Evolutionary conservation across 768 basidiomycete genomes (phyloP).

Genomic region (Saitozyma podzolica): DNA sequence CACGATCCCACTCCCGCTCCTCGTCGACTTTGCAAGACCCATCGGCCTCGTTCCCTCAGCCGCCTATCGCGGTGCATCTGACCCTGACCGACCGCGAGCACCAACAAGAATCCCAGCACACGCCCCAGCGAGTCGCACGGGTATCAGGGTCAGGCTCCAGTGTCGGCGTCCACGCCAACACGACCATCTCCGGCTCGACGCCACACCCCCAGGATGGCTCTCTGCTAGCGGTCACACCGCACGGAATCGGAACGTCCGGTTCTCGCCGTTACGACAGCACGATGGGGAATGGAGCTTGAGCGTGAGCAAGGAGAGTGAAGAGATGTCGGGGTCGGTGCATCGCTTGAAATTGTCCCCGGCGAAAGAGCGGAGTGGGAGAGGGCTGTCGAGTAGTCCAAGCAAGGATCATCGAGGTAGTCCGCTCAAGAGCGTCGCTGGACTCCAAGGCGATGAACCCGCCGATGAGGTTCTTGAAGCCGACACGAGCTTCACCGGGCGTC

Average conservation of each 20-base stretch:
- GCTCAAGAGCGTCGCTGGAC: neutral
- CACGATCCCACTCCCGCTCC: too few relatives aligned
- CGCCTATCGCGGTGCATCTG: too few relatives aligned
- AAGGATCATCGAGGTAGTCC: neutral
- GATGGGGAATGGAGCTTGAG: conserved; percentile 11
- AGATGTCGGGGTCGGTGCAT: conserved; percentile 25
- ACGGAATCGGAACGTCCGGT: conserved; percentile 20
- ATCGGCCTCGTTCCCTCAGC: too few relatives aligned
- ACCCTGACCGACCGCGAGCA: too few relatives aligned
- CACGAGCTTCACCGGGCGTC: conserved; percentile 18
- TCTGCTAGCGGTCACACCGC: neutral
- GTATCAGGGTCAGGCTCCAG: conserved; percentile 1
- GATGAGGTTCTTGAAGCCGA: conserved; percentile 3
- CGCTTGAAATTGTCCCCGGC: conserved; percentile 24
- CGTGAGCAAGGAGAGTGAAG: neutral
- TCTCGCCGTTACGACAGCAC: conserved; percentile 19
- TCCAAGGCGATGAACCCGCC: neutral
- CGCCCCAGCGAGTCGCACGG: neutral
- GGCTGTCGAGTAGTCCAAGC: neutral
- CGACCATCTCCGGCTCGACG: conserved; percentile 4
- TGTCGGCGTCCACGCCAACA: neutral
- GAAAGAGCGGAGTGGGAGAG: neutral
- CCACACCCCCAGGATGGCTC: conserved; percentile 27
- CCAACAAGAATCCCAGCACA: too few relatives aligned
- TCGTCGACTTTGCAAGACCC: too few relatives aligned